Base-by-base conservation (phyloP, 306 rosid species). In the Acmispon strigosus region DNA sequence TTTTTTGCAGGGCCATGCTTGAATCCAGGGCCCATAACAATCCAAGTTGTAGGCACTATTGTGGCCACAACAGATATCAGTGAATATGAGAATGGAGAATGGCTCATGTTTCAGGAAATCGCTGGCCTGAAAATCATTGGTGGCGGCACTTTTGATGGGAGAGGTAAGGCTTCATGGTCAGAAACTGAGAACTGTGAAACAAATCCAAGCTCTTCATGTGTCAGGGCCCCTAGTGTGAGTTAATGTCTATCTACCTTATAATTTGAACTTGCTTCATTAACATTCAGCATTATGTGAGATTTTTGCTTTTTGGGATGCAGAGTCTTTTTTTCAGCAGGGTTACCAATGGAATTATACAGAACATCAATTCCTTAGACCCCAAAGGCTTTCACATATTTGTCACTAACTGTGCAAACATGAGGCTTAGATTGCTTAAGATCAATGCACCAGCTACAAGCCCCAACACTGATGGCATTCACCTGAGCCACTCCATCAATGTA, bases 131-230 rank as follows among this genome's bases (percentile, higher is more conserved):
- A 86, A 13, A 15, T 94, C n/a, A 45, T 83, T 17, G 98, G 96
- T 16, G 74, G 79, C 5, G 97, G 98, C n/a, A 82, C 81, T 8
- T 82, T 94, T 16, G 84, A 94, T 74, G 98, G 92, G 0, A 87
- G 73, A 64, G 98, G 83, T 7, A 36, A 50, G 14, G 0, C 6
- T 6, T 3, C 79, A 50, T 79, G 83, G 83, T 0, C 27, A 19
- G 4, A 16, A 2, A 0, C 43, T 44, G 12, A 19, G 10, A 7
- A 79, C 16, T 86, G 97, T 43, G 70, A 67, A 12, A 4, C 37
- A 13, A 41, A 74, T 60, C 48, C 67, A 2, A 0, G n/a, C 18
- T 1, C n/a, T 9, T 0, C 9, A 6, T 94, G 97, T 55, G 50
- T 27, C 7, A 85, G 84, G 55, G 70, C 80, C 10, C 92, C 97